Evolutionary conservation across 148 eudicot species (phyloP).

Genomic region (Cornus florida): DNA sequence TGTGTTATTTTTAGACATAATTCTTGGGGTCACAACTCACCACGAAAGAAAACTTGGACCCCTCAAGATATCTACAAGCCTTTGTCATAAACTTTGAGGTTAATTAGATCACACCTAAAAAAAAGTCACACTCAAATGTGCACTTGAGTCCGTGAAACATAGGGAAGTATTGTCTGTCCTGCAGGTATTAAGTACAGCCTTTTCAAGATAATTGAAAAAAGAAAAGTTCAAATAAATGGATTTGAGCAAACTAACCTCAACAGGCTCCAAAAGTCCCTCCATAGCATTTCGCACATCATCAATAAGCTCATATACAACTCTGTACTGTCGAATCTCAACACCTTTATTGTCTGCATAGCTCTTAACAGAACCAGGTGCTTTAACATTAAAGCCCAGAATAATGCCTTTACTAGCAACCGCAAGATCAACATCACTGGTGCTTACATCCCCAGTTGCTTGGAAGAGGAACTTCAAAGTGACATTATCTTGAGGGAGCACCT

Average conservation of each 20-base stretch:
- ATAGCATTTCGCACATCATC: slow-evolving; percentile 93
- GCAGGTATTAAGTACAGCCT: not conserved
- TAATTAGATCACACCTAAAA: not conserved
- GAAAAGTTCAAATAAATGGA: not conserved
- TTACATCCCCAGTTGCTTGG: slow-evolving; percentile 92
- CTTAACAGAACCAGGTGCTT: slow-evolving; percentile 75
- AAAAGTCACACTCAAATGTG: not conserved
- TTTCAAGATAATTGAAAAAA: slow-evolving; percentile 3
- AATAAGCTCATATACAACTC: slow-evolving; percentile 88
- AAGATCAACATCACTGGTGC: slow-evolving; percentile 90
- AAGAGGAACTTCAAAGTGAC: slow-evolving; percentile 80
- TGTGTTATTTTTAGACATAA: not conserved
- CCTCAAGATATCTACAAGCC: not conserved
- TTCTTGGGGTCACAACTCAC: not conserved
- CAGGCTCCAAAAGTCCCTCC: slow-evolving; percentile 93
- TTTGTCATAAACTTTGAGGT: not conserved
- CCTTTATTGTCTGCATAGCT: slow-evolving; percentile 77
- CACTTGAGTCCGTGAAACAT: not conserved
- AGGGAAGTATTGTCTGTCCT: not conserved
- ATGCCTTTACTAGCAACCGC: slow-evolving; percentile 84
- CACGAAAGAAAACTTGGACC: not conserved
- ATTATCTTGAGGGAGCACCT: slow-evolving; percentile 87
- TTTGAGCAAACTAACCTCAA: slow-evolving; percentile 55
- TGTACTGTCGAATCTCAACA: slow-evolving; percentile 77
- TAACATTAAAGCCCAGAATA: slow-evolving; percentile 87